Conservation (phyloP, 192 early-diverging fungal species). For the Gorgonomyces haynaldii region DNA sequence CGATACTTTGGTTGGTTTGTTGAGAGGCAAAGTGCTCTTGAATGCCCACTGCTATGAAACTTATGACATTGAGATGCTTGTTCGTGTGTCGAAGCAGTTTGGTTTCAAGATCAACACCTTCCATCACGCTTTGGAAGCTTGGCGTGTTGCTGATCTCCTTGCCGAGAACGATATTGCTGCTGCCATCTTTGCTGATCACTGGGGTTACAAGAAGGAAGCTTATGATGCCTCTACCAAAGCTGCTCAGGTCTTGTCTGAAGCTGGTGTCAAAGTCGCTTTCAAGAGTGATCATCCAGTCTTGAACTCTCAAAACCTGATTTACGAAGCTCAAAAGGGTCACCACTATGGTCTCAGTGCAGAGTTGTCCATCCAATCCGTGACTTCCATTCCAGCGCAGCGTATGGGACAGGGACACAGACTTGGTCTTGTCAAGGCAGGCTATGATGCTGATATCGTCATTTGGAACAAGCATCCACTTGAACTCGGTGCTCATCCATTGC, state of each 20-base stretch:
- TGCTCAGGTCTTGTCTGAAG: conserved; percentile 49
- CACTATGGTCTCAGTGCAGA: conserved; percentile 58
- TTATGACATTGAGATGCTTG: conserved; percentile 60
- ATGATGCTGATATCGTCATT: conserved; percentile 72
- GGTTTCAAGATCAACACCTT: conserved; percentile 60
- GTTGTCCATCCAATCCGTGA: conserved; percentile 50
- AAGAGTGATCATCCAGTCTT: conserved; percentile 72
- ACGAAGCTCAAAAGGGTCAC: conserved; percentile 61
- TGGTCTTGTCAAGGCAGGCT: conserved; percentile 49
- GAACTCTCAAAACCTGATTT: conserved; percentile 61
- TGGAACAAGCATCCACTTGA: conserved; percentile 61
- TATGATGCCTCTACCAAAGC: conserved; percentile 49
- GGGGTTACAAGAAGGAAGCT: conserved; percentile 64
- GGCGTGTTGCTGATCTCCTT: conserved; percentile 51
- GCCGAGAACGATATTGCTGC: conserved; percentile 51
- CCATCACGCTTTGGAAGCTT: conserved; percentile 72
- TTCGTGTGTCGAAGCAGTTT: conserved; percentile 61
- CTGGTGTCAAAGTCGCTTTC: conserved; percentile 60
- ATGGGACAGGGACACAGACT: conserved; percentile 58
- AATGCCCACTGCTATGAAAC: conserved; percentile 60
- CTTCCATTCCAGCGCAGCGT: conserved; percentile 55
- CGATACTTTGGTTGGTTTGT: conserved; percentile 51
- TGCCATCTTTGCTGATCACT: conserved; percentile 46
- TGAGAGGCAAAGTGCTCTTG: conserved; percentile 55
- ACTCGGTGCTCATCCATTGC: conserved; percentile 58